phyloP scores from a whole-genome alignment of 139 green algal species.

The Chlamydomonas schloesseri region DNA sequence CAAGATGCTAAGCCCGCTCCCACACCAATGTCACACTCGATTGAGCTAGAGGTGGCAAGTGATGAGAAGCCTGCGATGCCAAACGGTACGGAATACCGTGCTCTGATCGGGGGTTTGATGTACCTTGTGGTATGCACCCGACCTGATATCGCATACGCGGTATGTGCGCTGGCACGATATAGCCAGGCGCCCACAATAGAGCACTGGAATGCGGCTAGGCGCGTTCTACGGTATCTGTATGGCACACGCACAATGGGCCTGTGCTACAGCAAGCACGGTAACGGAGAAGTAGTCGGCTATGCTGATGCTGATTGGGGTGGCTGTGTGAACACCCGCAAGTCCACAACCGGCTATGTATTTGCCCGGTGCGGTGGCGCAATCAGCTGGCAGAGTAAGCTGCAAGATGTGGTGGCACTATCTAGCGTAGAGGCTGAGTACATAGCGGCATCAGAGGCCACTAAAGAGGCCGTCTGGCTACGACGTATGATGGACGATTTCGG shows the following conservation, averaged over 20 bases:
- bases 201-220: slow-evolving; percentile 60
- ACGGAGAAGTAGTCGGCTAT: slow-evolving; percentile 48
- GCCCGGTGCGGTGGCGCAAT: background rate
- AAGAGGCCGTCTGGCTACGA: background rate
- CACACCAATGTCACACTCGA: background rate
- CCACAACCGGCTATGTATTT: slow-evolving; percentile 25
- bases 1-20: background rate
- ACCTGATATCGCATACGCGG: slow-evolving; percentile 58
- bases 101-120: slow-evolving; percentile 49
- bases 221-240: slow-evolving; percentile 47
- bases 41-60: background rate
- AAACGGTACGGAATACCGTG: background rate
- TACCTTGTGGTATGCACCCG: slow-evolving; percentile 52
- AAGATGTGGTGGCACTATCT: background rate
- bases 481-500: background rate
- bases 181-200: background rate
- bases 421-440: background rate
- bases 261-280: background rate
- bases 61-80: background rate
- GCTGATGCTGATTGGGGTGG: slow-evolving; percentile 63
- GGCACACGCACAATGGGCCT: slow-evolving; percentile 39
- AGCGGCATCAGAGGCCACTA: background rate
- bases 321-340: slow-evolving; percentile 47
- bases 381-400: background rate
- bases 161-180: slow-evolving; percentile 28